phyloP scores from a whole-genome alignment of 2,329 filamentous ascomycete genomes.

The Furcasterigmium sp. region DNA sequence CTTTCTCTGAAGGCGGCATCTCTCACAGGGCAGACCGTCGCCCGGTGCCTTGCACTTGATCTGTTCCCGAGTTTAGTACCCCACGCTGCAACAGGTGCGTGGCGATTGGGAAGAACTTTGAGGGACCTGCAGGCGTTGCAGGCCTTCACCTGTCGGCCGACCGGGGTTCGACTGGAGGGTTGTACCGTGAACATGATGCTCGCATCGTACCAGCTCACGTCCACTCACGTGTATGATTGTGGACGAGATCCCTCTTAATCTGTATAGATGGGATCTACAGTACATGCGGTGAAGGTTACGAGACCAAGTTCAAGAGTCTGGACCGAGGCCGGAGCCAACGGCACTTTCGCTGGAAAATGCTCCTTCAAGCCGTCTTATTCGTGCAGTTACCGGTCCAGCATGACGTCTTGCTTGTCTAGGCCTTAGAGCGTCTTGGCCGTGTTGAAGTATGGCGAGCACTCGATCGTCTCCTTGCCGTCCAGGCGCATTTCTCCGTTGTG shows the following conservation, averaged over 20 bases:
- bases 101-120: background rate
- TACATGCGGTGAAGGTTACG: too few relatives aligned
- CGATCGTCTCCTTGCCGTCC: conserved; percentile 25
- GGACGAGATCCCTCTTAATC: too few relatives aligned
- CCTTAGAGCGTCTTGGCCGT: conserved; percentile 31
- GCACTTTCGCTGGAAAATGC: too few relatives aligned
- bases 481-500: conserved; percentile 17
- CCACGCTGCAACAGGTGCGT: too few relatives aligned
- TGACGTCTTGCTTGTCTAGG: conserved; percentile 20
- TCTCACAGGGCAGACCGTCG: background rate
- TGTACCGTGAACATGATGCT: too few relatives aligned
- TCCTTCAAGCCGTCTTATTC: too few relatives aligned
- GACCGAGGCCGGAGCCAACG: too few relatives aligned
- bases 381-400: background rate
- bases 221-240: too few relatives aligned
- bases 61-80: background rate
- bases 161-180: background rate
- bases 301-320: too few relatives aligned
- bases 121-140: background rate
- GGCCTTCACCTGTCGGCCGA: background rate
- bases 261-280: too few relatives aligned
- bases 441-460: conserved; percentile 41
- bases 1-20: background rate
- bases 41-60: background rate
- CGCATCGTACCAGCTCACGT: too few relatives aligned